A percentile compares a stretch with the other conserved stretches of the same genome.
Conservation (phyloP, 805 yeast genomes). For the Wickerhamiella bombiphila region DNA sequence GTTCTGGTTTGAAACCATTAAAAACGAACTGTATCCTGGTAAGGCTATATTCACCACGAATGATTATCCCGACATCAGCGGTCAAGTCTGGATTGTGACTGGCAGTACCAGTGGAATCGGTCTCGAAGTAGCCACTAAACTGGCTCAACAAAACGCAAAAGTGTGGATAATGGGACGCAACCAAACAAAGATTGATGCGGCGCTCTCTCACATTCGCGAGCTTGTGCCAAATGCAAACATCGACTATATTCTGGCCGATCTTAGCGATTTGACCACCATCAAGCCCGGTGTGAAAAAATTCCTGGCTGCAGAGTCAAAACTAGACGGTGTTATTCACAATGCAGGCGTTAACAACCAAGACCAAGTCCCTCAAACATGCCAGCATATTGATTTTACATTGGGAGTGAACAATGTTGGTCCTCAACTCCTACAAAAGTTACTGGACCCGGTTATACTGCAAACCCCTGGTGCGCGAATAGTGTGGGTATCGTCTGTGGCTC, state of each 20-base stretch:
- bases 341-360: conserved; percentile 20
- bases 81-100: conserved; percentile 22
- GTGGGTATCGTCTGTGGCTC: conserved; percentile 33
- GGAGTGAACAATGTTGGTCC: conserved; percentile 37
- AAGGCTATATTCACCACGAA: background rate
- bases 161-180: conserved; percentile 28
- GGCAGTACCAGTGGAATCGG: conserved; percentile 18
- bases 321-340: conserved; percentile 30
- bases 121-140: conserved; percentile 7
- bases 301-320: conserved; percentile 15
- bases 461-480: conserved; percentile 30
- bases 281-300: conserved; percentile 26
- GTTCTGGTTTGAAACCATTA: background rate
- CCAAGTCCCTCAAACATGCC: conserved; percentile 26
- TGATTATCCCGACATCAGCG: conserved; percentile 22
- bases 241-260: conserved; percentile 15
- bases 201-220: conserved; percentile 20
- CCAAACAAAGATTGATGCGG: conserved; percentile 22
- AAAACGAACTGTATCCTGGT: background rate
- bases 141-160: conserved; percentile 19
- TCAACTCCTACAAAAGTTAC: conserved; percentile 27
- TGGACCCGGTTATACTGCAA: conserved; percentile 25
- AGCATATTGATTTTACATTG: conserved; percentile 33
- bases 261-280: conserved; percentile 25
- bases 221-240: conserved; percentile 16